phyloP scores from a whole-genome alignment of 1,284 basidiomycete genomes.

The Schizopora paradoxa region DNA sequence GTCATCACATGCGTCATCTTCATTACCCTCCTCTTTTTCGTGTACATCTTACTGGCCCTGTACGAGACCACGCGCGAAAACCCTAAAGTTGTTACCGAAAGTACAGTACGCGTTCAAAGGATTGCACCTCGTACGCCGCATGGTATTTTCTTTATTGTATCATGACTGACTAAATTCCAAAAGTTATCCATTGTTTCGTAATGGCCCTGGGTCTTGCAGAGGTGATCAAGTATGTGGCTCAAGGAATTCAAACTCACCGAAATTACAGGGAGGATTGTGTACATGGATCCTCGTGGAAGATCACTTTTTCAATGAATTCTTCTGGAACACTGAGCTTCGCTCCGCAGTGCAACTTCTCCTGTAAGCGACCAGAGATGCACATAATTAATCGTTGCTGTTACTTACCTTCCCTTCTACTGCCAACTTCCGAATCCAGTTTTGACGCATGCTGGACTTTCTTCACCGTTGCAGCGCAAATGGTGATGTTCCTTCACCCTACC shows the following conservation, averaged over 20 bases:
- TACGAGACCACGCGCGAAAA: background rate
- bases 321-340: background rate
- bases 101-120: background rate
- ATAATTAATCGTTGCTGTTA: background rate
- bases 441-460: conserved; percentile 50
- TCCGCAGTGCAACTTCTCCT: background rate
- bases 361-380: background rate
- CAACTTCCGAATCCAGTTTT: conserved; percentile 34
- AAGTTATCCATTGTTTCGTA: background rate
- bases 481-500: conserved; percentile 51
- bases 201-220: background rate
- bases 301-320: background rate
- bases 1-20: background rate
- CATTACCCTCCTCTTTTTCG: background rate
- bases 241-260: background rate
- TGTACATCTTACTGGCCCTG: background rate
- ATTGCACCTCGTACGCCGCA: background rate
- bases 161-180: background rate
- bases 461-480: conserved; percentile 42
- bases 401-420: background rate
- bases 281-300: background rate
- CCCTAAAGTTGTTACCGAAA: background rate
- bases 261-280: background rate
- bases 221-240: background rate
- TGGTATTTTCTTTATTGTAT: background rate